Evolutionary conservation across 192 early-diverging fungal species (phyloP), one percentile per base, ranked within the genome.

Genomic region (Coemansia guatemalensis): DNA sequence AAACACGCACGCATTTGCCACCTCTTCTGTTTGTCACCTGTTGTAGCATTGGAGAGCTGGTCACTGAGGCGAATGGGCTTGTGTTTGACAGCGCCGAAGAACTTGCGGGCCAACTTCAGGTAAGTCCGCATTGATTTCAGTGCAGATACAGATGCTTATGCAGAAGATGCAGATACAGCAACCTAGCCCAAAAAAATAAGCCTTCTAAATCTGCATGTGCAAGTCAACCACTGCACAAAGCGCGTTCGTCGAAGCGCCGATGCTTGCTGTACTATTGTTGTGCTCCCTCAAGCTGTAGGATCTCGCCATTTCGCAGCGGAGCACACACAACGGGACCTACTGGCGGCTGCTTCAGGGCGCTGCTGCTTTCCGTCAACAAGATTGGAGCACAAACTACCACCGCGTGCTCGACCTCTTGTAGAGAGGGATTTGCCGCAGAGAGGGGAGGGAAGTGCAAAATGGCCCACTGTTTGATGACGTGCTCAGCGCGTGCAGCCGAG

Each of bases 41-140:
- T n/a, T 68, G 74, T 84, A 75, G 74, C 67, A 70, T 93, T 50
- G 56, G 80, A 54, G 91, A 93, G 69, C 76, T 93, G 9, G 90
- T 93, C 14, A 58, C 73, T 0, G 66, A 84, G 57, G 78, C 71
- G 50, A 93, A 93, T 53, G 92, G 92, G 5, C 64, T 90, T 56
- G 78, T 91, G 14, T 92, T 92, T 64, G 49, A 73, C 59, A 75
- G 26, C 33, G 73, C 85, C 14, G 58, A 68, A 1, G 83, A 91
- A 65, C 79, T 92, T 23, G 83, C 81, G n/a, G 64, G 59, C 23
- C 87, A 91, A 67, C 68, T 91, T n/a, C 69, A 79, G 78, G 89
- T 91, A 80, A 27, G 68, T 41, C 22, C 22, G 25, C 22, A 23
- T 52, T 22, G 47, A 20, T 11, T 24, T 41, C 20, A 5, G 21